These are phyloP conservation scores for Neonectria faginata DNA, from an alignment of 2,329 filamentous ascomycete species.

Conservation along the genomic window DNA sequence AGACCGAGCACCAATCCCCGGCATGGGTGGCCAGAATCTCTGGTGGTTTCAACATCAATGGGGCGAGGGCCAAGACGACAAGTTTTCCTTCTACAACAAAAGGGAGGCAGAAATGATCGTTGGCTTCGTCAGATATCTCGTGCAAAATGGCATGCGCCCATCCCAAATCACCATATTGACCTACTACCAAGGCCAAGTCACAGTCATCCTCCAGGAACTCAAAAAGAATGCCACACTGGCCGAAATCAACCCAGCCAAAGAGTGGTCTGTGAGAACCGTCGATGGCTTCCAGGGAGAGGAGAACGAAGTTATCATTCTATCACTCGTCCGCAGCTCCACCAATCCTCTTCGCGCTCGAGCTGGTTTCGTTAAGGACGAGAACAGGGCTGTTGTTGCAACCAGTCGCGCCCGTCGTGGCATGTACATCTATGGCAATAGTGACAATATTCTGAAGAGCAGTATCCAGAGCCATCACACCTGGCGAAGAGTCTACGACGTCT, in stretches of 20 bases:
- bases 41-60: constrained; percentile 65
- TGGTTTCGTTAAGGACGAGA: constrained; percentile 78
- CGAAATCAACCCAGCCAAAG: constrained; percentile 47
- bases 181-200: constrained; percentile 88
- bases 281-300: constrained; percentile 94
- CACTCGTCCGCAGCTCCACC: constrained; percentile 78
- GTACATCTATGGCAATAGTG: constrained; percentile 84
- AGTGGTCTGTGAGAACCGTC: constrained; percentile 77
- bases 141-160: constrained; percentile 71
- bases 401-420: constrained; percentile 81
- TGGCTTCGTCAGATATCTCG: constrained; percentile 77
- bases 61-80: constrained; percentile 71
- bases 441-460: constrained; percentile 61
- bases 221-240: constrained; percentile 46
- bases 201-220: constrained; percentile 67
- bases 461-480: constrained; percentile 55
- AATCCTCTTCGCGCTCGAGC: constrained; percentile 58
- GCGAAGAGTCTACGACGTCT: constrained; percentile 55
- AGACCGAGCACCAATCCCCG: constrained; percentile 56
- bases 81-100: constrained; percentile 75
- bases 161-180: constrained; percentile 82
- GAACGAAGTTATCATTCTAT: constrained; percentile 85
- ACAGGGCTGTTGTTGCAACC: constrained; percentile 69
- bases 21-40: constrained; percentile 55
- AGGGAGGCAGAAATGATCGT: constrained; percentile 82